Percentiles rank a stretch among this genome's conserved stretches.
Evolutionary conservation across 169 alveolate genomes (phyloP).

Genomic region (Cryptosporidium meleagridis): DNA sequence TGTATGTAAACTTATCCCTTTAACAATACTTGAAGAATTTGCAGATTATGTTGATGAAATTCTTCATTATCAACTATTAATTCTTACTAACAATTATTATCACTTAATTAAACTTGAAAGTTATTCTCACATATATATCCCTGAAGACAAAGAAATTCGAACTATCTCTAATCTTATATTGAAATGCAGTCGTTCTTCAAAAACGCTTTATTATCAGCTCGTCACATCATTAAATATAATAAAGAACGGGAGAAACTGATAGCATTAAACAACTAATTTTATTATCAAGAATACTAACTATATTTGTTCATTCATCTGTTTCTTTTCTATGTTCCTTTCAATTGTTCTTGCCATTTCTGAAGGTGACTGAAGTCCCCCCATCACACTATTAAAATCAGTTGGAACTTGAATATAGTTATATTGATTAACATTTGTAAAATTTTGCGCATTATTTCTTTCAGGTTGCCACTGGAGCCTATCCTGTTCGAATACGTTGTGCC

Average conservation of each 20-base stretch:
- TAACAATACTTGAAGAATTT: neutral
- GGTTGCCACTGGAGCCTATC: slow-evolving; percentile 59
- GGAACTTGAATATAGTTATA: slow-evolving; percentile 42
- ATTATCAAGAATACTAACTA: neutral
- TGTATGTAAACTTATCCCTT: slow-evolving; percentile 10
- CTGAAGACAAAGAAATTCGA: slow-evolving; percentile 5
- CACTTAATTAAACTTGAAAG: neutral
- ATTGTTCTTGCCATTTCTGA: slow-evolving; percentile 66
- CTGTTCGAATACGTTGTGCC: slow-evolving; percentile 56
- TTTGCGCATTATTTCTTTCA: neutral
- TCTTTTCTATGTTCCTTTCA: slow-evolving; percentile 20
- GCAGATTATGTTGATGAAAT: neutral
- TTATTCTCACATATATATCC: neutral
- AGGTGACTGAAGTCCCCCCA: slow-evolving; percentile 66
- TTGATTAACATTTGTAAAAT: neutral
- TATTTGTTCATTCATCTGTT: neutral
- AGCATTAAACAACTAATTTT: neutral
- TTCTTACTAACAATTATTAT: slow-evolving; percentile 42
- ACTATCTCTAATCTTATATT: neutral
- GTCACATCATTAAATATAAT: slow-evolving; percentile 2
- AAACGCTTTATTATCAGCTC: neutral
- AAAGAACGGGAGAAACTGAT: neutral
- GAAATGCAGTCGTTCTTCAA: neutral
- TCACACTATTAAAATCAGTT: slow-evolving; percentile 29
- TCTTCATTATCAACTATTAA: slow-evolving; percentile 24